Evolutionary conservation across 371 early-diverging fungal genomes (phyloP).

Genomic region (Furculomyces boomerangus): DNA sequence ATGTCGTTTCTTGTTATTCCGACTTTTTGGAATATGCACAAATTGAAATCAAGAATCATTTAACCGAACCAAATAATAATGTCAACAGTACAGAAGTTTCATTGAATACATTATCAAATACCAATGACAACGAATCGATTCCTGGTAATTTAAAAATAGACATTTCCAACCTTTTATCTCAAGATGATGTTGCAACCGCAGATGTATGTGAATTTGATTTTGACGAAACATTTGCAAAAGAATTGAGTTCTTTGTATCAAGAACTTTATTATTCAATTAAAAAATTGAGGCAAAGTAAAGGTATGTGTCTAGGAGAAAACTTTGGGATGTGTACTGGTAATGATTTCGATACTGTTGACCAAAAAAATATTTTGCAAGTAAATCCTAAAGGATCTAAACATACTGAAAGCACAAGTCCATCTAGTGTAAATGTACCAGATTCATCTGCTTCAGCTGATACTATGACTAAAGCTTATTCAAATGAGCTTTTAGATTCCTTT

Average conservation of each 20-base stretch:
- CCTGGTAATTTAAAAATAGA: no score
- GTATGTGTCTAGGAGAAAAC: neutral
- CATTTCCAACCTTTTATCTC: no score
- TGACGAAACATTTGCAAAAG: neutral
- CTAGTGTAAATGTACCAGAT: neutral
- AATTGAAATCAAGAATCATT: no score
- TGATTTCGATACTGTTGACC: neutral
- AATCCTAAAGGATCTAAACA: neutral
- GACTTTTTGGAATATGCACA: no score
- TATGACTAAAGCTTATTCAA: neutral
- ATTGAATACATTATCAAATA: no score
- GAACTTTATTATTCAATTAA: constrained; percentile 2
- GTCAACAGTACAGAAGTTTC: no score
- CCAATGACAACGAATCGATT: no score
- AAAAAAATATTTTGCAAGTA: neutral
- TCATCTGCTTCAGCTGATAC: neutral
- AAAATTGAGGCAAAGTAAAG: neutral
- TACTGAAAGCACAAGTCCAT: neutral
- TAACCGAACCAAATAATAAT: no score
- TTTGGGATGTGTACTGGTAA: constrained; percentile 3
- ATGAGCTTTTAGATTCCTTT: no score
- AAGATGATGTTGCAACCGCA: no score
- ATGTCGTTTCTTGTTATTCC: no score
- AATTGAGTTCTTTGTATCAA: neutral
- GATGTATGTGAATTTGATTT: neutral